Evolutionary conservation across 208 protist species (phyloP).

Genomic region (Wallacemonas sp.): DNA sequence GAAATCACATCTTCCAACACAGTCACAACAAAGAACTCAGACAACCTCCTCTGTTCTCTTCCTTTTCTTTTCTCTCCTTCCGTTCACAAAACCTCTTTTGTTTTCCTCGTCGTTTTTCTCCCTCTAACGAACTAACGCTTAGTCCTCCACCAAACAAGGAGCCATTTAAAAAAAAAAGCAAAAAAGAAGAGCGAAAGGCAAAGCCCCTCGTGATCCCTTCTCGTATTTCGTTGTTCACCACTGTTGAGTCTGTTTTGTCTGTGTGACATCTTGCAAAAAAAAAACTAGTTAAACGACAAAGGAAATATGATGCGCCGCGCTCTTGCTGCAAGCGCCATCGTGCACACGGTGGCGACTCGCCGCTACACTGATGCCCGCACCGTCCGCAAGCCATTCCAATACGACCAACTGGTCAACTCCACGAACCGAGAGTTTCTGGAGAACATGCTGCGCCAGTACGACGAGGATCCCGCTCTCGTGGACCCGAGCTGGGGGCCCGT

Average conservation of each 20-base stretch:
- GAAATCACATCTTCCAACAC: no score
- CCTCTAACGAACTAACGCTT: not conserved
- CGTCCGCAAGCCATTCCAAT: slow-evolving; percentile 72
- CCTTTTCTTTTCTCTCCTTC: slow-evolving; percentile 15
- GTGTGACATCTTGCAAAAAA: no score
- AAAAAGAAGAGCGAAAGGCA: slow-evolving; percentile 7
- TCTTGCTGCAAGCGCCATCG: slow-evolving; percentile 19
- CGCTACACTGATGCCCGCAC: slow-evolving; percentile 76
- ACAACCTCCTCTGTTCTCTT: no score
- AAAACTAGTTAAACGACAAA: not conserved
- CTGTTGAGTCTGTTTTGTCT: no score
- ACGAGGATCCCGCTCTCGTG: slow-evolving; percentile 67
- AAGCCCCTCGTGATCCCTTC: no score
- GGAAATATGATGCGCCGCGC: slow-evolving; percentile 80
- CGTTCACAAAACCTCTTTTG: slow-evolving; percentile 1
- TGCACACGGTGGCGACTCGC: slow-evolving; percentile 25
- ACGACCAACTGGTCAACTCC: slow-evolving; percentile 70
- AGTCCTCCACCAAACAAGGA: not conserved
- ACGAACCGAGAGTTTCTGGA: slow-evolving; percentile 84
- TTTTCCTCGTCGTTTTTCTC: slow-evolving; percentile 2
- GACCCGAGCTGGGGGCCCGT: slow-evolving; percentile 81
- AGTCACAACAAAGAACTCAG: no score
- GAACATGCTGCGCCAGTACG: slow-evolving; percentile 74
- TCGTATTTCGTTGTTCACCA: no score
- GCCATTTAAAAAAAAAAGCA: not conserved